Evolutionary conservation across 2,329 filamentous ascomycete species (phyloP).

Genomic region (Colletotrichum nymphaeae): DNA sequence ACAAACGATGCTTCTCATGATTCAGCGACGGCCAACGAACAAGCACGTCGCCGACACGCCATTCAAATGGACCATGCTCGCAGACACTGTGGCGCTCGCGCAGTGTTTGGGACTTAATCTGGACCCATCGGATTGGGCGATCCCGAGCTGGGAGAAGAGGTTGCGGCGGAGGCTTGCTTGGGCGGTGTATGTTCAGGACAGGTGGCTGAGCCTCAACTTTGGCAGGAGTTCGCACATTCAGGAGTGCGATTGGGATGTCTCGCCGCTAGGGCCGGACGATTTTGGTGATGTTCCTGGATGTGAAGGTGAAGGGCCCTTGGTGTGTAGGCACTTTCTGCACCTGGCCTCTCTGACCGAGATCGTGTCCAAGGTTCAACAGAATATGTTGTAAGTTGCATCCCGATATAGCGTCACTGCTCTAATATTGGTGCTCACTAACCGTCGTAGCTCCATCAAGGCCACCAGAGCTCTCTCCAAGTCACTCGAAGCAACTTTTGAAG

Average conservation of each 20-base stretch:
- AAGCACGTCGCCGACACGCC: slow-evolving; percentile 27
- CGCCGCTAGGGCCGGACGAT: neutral
- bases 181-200: slow-evolving; percentile 23
- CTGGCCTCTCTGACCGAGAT: slow-evolving; percentile 12
- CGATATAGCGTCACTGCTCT: fast-evolving
- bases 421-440: neutral
- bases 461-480: slow-evolving; percentile 7
- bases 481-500: slow-evolving; percentile 17
- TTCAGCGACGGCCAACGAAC: slow-evolving; percentile 28
- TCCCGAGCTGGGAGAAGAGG: slow-evolving; percentile 19
- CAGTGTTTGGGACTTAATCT: slow-evolving; percentile 26
- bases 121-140: slow-evolving; percentile 15
- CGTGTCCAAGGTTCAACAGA: slow-evolving; percentile 22
- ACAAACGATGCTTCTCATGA: slow-evolving; percentile 27
- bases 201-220: slow-evolving; percentile 24
- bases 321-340: slow-evolving; percentile 14
- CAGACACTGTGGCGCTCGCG: slow-evolving; percentile 16
- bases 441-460: slow-evolving; percentile 6
- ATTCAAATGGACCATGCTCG: slow-evolving; percentile 31
- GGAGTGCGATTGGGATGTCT: slow-evolving; percentile 23
- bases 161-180: slow-evolving; percentile 20
- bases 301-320: neutral
- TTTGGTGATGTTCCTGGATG: neutral
- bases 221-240: slow-evolving; percentile 26
- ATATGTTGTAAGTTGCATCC: slow-evolving; percentile 18